Evolutionary conservation across 768 basidiomycete species (phyloP).

Genomic region (Serpula lacrymans): DNA sequence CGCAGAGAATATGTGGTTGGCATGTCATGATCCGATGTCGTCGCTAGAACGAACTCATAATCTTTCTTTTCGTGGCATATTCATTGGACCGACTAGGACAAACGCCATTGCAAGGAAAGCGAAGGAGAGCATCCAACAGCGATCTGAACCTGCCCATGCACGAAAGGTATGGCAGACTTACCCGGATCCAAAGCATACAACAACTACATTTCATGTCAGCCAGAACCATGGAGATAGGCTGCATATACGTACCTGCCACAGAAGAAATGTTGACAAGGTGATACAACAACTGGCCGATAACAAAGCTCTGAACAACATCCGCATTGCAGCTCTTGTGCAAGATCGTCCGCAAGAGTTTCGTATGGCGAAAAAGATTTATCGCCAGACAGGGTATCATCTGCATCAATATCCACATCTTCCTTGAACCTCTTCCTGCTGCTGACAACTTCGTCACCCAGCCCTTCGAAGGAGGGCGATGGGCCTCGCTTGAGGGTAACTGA

Average conservation of each 20-base stretch:
- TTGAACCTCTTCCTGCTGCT: constrained; percentile 64
- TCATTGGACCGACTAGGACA: too few relatives aligned
- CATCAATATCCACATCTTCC: constrained; percentile 34
- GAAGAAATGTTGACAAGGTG: constrained; percentile 88
- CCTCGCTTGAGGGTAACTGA: constrained; percentile 50
- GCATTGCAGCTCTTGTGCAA: constrained; percentile 76
- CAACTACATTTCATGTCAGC: too few relatives aligned
- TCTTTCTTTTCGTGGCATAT: too few relatives aligned
- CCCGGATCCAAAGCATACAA: constrained; percentile 78
- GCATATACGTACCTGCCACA: constrained; percentile 80
- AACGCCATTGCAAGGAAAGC: too few relatives aligned
- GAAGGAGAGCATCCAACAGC: background rate
- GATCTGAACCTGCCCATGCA: constrained; percentile 4
- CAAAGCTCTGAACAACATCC: constrained; percentile 83
- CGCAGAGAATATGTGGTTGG: too few relatives aligned
- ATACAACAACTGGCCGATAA: constrained; percentile 77
- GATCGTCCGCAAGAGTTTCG: constrained; percentile 48
- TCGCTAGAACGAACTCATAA: too few relatives aligned
- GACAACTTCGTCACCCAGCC: constrained; percentile 38
- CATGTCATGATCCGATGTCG: too few relatives aligned
- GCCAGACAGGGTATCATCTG: constrained; percentile 2
- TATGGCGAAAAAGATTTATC: constrained; percentile 20
- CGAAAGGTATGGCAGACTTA: constrained; percentile 41
- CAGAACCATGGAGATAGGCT: background rate
- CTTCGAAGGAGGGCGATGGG: constrained; percentile 58